Evolutionary conservation across 2,329 filamentous ascomycete genomes (phyloP), one percentile per base, ranked within the genome.

Genomic region (Paecilomyces fulvus): DNA sequence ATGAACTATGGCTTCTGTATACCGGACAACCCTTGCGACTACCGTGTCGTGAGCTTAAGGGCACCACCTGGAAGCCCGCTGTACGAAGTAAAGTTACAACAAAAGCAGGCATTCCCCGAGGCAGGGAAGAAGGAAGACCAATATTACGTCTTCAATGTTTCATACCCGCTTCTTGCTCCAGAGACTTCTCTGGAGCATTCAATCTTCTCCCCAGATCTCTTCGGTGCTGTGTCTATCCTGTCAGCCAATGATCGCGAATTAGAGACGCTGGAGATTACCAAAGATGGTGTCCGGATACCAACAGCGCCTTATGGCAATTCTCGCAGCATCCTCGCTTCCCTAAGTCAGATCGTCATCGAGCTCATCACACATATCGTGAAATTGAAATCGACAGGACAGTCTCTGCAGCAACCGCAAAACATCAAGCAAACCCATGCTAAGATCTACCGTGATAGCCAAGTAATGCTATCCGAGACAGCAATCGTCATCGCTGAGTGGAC

Each of bases 1-100:
- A 70, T 77, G 62, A 75, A 74, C 54, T 78, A 78, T 56, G 75
- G 75, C 10, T 78, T 78, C 63, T 75, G 74, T 43, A 66, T 76
- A n/a, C 57, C 63, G 4, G 63, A 71, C 21, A 77, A 77, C 55
- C 69, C 70, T 17, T 75, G 72, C 48, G 75, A 78, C 58, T 76
- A 77, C 62, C 70, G 74, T 12, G 70, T 73, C 25, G 67, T 78
- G 48, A 71, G 67, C 56, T 61, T 77, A 31, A 70, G 69, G 10
- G 66, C 70, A 52, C 70, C 72, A 25, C 64, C 70, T 23, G 74
- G 68, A 17, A 75, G 72, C 37, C 72, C 72, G 7, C 64, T 77
- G 2, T 64, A 67, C 20, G 57, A 69, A 31, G 71, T 71, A 30
- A 73, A 71, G 55, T 62, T 61, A 25, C 65, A 69, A 30, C 69